These are phyloP conservation scores for Prunus yedoensis DNA, from an alignment of 331 rosid species.

Conservation along the genomic window DNA sequence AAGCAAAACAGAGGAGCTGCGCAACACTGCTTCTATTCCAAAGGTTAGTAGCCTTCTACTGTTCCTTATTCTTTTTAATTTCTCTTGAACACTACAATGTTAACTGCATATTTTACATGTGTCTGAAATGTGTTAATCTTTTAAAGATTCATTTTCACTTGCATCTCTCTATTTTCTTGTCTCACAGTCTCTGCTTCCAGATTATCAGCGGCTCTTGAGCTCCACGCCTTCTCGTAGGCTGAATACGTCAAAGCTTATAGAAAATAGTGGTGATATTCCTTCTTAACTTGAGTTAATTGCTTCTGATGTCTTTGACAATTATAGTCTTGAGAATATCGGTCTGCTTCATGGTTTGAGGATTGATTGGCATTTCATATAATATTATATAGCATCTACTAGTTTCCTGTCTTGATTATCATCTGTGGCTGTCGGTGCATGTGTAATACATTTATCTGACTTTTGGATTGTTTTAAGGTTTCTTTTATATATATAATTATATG, in stretches of 20 bases:
- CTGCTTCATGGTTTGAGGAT: not conserved
- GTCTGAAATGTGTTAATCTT: constrained; percentile 17
- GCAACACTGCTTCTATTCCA: constrained; percentile 83
- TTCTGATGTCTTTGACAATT: not conserved
- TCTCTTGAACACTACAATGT: not conserved
- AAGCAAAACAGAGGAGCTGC: constrained; percentile 90
- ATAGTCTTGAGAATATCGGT: not conserved
- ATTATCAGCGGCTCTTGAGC: constrained; percentile 96
- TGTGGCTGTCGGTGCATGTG: not conserved
- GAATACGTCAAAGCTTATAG: constrained; percentile 94
- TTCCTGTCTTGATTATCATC: not conserved
- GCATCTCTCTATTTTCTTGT: constrained; percentile 37
- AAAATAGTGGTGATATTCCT: constrained; percentile 76
- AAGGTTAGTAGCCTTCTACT: constrained; percentile 53
- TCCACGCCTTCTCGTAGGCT: constrained; percentile 93
- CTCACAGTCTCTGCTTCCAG: constrained; percentile 95
- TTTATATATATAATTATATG: not conserved
- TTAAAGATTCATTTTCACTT: constrained; percentile 37
- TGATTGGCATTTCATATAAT: not conserved
- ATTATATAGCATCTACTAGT: not conserved
- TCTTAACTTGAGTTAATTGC: constrained; percentile 16
- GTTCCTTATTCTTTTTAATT: not conserved
- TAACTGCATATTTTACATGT: not conserved
- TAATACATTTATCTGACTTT: no score
- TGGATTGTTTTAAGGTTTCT: no score